phyloP scores from a whole-genome alignment of 495 filamentous ascomycete genomes.

The Pseudevernia furfuracea region DNA sequence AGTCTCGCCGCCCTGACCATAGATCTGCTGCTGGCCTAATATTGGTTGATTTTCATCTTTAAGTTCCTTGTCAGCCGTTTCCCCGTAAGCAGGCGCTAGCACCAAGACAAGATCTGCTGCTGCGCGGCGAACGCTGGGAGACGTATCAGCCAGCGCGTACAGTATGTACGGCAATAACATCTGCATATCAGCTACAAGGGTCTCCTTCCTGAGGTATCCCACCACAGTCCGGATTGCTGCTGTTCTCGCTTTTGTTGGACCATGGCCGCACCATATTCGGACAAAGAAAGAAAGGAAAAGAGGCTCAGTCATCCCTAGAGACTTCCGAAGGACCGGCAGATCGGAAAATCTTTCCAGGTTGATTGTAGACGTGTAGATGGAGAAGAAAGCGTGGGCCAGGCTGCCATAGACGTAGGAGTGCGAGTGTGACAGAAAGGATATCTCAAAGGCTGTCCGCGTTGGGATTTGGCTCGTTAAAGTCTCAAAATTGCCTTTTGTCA shows the following conservation, averaged over 20 bases:
- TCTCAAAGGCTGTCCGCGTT: conserved; percentile 26
- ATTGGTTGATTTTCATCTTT: conserved; percentile 35
- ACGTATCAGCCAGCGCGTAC: conserved; percentile 62
- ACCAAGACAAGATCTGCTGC: conserved; percentile 55
- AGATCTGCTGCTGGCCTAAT: conserved; percentile 48
- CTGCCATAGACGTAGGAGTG: conserved; percentile 24
- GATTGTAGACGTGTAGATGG: conserved; percentile 43
- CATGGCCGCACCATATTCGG: conserved; percentile 62
- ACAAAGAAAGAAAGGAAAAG: conserved; percentile 72
- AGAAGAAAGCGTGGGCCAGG: conserved; percentile 57
- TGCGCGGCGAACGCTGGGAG: conserved; percentile 63
- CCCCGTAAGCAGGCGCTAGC: conserved; percentile 32
- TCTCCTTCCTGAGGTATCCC: conserved; percentile 42
- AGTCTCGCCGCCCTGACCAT: conserved; percentile 44
- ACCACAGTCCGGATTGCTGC: conserved; percentile 58
- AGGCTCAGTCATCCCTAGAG: conserved; percentile 48
- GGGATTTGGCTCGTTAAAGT: conserved; percentile 38
- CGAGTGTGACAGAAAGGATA: conserved; percentile 29
- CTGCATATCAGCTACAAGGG: conserved; percentile 58
- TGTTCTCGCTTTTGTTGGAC: conserved; percentile 56
- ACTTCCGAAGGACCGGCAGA: conserved; percentile 49
- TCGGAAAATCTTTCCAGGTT: conserved; percentile 51
- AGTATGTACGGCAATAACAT: conserved; percentile 70
- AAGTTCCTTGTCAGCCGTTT: conserved; percentile 33
- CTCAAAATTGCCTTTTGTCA: conserved; percentile 30